Evolutionary conservation across 2,329 filamentous ascomycete species (phyloP).

Genomic region (Trichoderma sp.): DNA sequence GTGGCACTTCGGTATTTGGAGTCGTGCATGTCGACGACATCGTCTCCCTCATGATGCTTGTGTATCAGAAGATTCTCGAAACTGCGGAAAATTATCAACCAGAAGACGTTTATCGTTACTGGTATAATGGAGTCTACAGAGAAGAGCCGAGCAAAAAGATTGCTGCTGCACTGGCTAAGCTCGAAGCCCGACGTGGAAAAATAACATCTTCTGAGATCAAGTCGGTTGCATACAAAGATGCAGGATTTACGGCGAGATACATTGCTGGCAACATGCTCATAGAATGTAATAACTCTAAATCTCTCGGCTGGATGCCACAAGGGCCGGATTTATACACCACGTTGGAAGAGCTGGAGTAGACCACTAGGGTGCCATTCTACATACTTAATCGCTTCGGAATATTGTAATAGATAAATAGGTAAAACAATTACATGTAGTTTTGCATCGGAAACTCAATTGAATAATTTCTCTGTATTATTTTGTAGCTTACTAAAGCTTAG

Average conservation of each 20-base stretch:
- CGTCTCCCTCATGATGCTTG: slow-evolving; percentile 2
- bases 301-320: not conserved
- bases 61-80: not conserved
- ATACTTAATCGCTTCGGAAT: too few relatives aligned
- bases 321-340: not conserved
- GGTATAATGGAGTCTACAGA: not conserved
- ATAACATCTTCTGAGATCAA: not conserved
- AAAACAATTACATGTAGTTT: too few relatives aligned
- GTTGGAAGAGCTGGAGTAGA: not conserved
- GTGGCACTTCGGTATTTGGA: not conserved
- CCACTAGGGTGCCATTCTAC: not conserved
- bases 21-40: slow-evolving; percentile 5
- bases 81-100: not conserved
- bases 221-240: not conserved
- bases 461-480: too few relatives aligned
- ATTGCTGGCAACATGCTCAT: not conserved
- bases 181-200: not conserved
- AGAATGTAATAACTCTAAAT: not conserved
- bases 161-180: not conserved
- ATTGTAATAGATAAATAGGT: too few relatives aligned
- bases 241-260: not conserved
- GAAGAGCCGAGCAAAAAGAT: not conserved
- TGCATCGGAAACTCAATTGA: too few relatives aligned
- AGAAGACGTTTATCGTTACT: not conserved
- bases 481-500: too few relatives aligned